Evolutionary conservation across 441 rosid genomes (phyloP).

Genomic region (Gossypium davidsonii): DNA sequence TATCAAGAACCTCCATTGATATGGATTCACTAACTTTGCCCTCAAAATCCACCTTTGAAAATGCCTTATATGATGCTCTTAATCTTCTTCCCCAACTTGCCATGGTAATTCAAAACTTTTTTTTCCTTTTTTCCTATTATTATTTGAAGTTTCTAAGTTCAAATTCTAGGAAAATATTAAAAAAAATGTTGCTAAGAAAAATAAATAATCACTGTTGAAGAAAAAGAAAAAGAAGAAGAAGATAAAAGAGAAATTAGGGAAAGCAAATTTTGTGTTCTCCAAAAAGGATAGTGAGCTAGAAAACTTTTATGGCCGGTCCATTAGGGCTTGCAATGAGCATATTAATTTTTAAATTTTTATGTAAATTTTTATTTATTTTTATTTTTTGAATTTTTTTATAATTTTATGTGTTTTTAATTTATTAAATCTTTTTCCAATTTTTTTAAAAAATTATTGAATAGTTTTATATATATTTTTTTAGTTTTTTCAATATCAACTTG

Average conservation of each 20-base stretch:
- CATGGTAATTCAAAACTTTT: slow-evolving; percentile 20
- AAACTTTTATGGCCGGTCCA: background rate
- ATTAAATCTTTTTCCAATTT: too few species aligned
- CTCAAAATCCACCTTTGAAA: slow-evolving; percentile 10
- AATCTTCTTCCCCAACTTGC: slow-evolving; percentile 40
- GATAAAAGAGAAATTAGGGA: slow-evolving; percentile 7
- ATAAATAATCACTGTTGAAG: background rate
- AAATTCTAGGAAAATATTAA: background rate
- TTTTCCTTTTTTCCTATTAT: background rate
- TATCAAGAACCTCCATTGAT: background rate
- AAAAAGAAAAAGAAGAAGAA: background rate
- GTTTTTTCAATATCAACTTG: too few species aligned
- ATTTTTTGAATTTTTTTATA: too few species aligned
- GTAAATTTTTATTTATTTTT: too few species aligned
- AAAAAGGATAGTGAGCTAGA: background rate
- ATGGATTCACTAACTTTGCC: background rate
- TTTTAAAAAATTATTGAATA: too few species aligned
- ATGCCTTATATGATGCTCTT: slow-evolving; percentile 23
- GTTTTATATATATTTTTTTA: too few species aligned
- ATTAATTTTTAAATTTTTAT: background rate
- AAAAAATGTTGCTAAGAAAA: background rate
- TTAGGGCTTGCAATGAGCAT: background rate
- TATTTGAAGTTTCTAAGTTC: background rate
- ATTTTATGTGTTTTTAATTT: too few species aligned
- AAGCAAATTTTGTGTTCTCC: background rate